Base-by-base conservation (phyloP, 2,329 filamentous ascomycete genomes). In the Onygena corvina region DNA sequence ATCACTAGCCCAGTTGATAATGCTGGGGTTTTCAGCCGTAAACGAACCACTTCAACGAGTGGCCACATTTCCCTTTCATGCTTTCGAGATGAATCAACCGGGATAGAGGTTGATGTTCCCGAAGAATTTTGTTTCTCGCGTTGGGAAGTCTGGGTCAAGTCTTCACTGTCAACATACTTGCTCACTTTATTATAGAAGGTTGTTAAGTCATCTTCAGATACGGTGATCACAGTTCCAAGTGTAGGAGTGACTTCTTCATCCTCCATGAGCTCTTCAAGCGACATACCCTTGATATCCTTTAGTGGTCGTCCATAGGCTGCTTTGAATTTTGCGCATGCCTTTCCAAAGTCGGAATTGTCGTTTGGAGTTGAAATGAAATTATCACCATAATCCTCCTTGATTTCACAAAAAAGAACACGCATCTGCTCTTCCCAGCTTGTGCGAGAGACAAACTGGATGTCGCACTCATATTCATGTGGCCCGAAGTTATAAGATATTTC, bases 401-500 rank as follows among this genome's bases (percentile, higher is more conserved):
- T 77, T 7, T 63, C 57, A n/a, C n/a, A n/a, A 50, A 73, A 68
- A 0, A 81, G 62, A 1, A 68, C 58, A 0, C 61, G 55, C 0
- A 81, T 63, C 52, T 82, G 77, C 6, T 63, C 66, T 14, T 65
- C 57, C 78, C 78, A 81, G 2, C 78, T 74, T 0, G 67, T 64
- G 0, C 47, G 54, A 8, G 65, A 61, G 42, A 82, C 73, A 57
- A 81, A 82, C 46, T 80, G 73, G 9, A 83, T 69, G 44, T 78
- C 71, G 0, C 76, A 78, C 1, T 66, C 62, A 54, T 81, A 82
- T 0, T 66, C 60, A 3, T 71, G 59, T 0, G 67, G 57, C 5
- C 64, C 70, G 20, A 69, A 12, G 46, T 81, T 81, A 61, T 70
- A 81, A 0, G 71, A 72, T 1, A 83, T 70, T 56, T 82, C 77